These are phyloP conservation scores for Metarhizium guizhouense DNA, from an alignment of 2,329 filamentous ascomycete genomes.

Conservation along the genomic window DNA sequence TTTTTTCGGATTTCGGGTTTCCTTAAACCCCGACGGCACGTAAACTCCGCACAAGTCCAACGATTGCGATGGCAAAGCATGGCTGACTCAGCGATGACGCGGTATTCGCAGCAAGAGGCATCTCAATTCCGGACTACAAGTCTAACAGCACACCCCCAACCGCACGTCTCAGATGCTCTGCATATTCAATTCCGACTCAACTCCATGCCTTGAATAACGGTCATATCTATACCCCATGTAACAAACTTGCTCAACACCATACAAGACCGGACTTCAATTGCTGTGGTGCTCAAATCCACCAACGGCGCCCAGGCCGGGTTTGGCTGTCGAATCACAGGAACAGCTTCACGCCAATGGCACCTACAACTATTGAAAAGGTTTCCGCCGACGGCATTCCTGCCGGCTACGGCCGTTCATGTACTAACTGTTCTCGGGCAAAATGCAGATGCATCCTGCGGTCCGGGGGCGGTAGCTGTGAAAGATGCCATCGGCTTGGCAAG, in stretches of 20 bases:
- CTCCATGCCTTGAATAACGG: neutral
- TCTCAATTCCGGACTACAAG: neutral
- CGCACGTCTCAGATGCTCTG: neutral
- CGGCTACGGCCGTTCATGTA: constrained; percentile 35
- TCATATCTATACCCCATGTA: neutral
- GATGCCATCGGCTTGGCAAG: constrained; percentile 38
- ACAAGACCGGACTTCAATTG: neutral
- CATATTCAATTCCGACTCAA: neutral
- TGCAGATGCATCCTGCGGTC: constrained; percentile 36
- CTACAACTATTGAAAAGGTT: neutral
- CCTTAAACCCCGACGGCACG: neutral
- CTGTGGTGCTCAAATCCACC: neutral
- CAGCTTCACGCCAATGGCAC: neutral
- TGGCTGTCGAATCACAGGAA: neutral
- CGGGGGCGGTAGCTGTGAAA: constrained; percentile 25
- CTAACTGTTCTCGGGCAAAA: constrained; percentile 38
- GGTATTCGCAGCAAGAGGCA: neutral
- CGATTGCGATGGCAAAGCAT: too few species aligned
- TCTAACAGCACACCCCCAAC: neutral
- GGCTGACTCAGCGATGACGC: neutral
- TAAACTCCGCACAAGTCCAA: neutral
- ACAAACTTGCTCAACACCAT: neutral
- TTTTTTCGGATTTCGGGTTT: neutral
- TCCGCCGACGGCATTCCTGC: constrained; percentile 20
- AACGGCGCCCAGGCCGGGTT: neutral